These are phyloP conservation scores for Penicillium nucicola DNA, from an alignment of 495 filamentous ascomycete genomes.

Conservation along the genomic window DNA sequence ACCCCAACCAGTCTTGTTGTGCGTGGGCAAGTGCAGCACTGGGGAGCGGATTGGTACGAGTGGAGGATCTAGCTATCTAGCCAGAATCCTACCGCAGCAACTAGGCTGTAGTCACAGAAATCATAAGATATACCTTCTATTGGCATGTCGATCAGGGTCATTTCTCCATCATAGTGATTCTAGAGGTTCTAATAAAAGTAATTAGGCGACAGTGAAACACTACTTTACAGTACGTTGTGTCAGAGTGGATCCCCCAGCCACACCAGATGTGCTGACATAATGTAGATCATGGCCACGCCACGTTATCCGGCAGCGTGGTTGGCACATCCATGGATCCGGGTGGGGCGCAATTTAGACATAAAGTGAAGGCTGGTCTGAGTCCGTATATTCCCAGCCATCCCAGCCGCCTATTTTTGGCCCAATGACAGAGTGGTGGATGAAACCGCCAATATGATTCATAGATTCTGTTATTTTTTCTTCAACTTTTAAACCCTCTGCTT, in stretches of 20 bases:
- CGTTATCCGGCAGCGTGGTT: neutral
- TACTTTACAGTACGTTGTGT: neutral
- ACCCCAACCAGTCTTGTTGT: constrained; percentile 57
- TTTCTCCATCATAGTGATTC: constrained; percentile 1
- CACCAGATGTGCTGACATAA: constrained; percentile 7
- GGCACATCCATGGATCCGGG: neutral
- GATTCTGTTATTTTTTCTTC: constrained; percentile 5
- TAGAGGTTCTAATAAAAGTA: constrained; percentile 25
- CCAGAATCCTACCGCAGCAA: constrained; percentile 13
- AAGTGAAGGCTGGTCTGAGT: constrained; percentile 14
- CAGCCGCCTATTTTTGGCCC: constrained; percentile 26
- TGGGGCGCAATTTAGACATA: neutral
- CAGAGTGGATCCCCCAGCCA: constrained; percentile 26
- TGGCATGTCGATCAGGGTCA: neutral
- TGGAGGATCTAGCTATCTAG: constrained; percentile 62
- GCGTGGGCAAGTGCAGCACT: constrained; percentile 64
- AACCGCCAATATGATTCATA: too few species aligned
- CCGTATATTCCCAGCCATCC: constrained; percentile 25
- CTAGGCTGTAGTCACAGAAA: neutral
- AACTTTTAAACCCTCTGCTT: constrained; percentile 18
- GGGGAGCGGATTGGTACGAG: constrained; percentile 60
- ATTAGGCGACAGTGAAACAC: constrained; percentile 20
- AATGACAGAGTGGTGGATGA: neutral
- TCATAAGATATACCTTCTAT: neutral
- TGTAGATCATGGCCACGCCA: constrained; percentile 2